phyloP scores from a whole-genome alignment of 768 basidiomycete genomes.

The Crucibulum laeve region DNA sequence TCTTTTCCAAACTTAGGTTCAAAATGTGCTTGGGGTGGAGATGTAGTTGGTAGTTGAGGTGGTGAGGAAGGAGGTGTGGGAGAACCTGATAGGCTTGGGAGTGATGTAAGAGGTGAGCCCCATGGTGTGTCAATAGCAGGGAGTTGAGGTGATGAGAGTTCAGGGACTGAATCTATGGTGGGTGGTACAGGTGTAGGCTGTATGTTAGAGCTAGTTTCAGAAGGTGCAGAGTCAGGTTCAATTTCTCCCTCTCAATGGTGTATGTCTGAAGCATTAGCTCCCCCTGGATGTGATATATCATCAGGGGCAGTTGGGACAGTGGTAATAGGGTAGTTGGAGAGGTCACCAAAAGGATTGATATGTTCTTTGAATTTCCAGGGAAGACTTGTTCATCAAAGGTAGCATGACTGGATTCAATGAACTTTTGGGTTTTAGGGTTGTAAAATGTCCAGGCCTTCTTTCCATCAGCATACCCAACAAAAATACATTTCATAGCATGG shows the following conservation, averaged over 20 bases:
- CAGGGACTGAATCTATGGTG: no score
- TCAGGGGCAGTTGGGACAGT: background rate
- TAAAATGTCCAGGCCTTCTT: conserved; percentile 22
- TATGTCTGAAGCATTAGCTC: background rate
- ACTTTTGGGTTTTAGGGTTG: conserved; percentile 12
- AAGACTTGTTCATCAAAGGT: conserved; percentile 24
- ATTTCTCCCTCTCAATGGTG: background rate
- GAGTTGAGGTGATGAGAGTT: background rate
- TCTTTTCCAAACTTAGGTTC: background rate
- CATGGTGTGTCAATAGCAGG: background rate
- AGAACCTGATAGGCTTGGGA: background rate
- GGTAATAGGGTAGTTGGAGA: background rate
- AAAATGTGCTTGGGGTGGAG: background rate
- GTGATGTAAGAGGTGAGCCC: background rate
- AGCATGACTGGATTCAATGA: conserved; percentile 16
- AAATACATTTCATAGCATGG: conserved; percentile 18
- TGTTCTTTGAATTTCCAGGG: conserved; percentile 11
- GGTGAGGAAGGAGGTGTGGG: no score
- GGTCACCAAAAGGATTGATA: background rate
- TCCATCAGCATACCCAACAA: conserved; percentile 22
- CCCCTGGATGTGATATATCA: background rate
- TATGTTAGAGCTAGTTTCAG: background rate
- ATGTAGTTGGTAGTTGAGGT: background rate
- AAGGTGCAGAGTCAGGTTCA: background rate
- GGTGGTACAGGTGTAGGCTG: background rate